Conservation (phyloP, 2,329 filamentous ascomycete genomes). For the Xylogone sp. region DNA sequence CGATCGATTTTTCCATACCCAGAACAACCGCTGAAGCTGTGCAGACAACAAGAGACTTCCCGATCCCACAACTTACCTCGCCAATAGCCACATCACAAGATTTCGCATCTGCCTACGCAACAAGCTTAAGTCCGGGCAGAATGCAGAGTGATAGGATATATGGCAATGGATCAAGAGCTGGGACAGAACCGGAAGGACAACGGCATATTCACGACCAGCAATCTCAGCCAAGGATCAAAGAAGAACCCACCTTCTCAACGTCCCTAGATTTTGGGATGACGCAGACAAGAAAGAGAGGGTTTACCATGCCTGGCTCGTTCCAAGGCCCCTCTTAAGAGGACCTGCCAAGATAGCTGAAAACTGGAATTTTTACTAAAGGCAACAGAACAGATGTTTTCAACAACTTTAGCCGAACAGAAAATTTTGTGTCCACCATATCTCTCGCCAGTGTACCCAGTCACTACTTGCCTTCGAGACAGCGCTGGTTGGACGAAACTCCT, state of each 20-base stretch:
- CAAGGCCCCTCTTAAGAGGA: conserved; percentile 6
- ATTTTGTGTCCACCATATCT: background rate
- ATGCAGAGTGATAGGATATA: conserved; percentile 16
- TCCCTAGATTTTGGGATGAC: conserved; percentile 20
- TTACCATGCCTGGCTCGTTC: conserved; percentile 20
- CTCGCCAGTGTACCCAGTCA: background rate
- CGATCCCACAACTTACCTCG: conserved; percentile 51
- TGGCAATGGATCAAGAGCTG: conserved; percentile 11
- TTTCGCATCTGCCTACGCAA: conserved; percentile 32
- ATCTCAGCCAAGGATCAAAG: conserved; percentile 17
- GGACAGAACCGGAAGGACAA: conserved; percentile 13
- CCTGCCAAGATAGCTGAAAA: background rate
- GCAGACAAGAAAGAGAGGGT: conserved; percentile 26
- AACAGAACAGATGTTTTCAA: background rate
- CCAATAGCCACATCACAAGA: conserved; percentile 50
- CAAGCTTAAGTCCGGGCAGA: conserved; percentile 15
- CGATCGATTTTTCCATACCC: conserved; percentile 48
- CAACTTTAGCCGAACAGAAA: background rate
- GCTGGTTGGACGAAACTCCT: background rate
- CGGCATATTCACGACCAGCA: conserved; percentile 12
- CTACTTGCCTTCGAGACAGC: background rate
- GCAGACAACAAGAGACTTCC: conserved; percentile 40
- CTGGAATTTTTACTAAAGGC: background rate
- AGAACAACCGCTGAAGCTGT: conserved; percentile 36
- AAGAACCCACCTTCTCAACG: conserved; percentile 20